phyloP scores from a whole-genome alignment of 1,139 yeast species.

The Taphrina wiesneri region DNA sequence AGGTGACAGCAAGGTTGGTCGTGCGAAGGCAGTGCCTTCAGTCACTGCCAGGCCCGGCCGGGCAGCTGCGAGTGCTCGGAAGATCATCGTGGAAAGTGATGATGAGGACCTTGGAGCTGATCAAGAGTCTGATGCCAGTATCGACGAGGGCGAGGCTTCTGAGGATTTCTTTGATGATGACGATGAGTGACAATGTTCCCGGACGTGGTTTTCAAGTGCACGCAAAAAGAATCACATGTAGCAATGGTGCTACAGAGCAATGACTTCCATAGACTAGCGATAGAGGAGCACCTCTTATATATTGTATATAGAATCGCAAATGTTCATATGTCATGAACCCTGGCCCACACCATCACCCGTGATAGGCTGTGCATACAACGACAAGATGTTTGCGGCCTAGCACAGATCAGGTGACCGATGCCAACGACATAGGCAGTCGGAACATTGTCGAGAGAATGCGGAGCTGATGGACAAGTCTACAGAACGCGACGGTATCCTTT shows the following conservation, averaged over 20 bases:
- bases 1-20: neutral
- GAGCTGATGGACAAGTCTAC: too few species aligned
- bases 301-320: neutral
- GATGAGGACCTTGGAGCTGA: conserved; percentile 6
- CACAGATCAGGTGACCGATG: too few species aligned
- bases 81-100: neutral
- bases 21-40: neutral
- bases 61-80: conserved; percentile 21
- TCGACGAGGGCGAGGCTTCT: conserved; percentile 11
- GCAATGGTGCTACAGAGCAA: neutral
- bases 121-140: conserved; percentile 8
- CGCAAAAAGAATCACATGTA: neutral
- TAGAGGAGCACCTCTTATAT: neutral
- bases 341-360: too few species aligned
- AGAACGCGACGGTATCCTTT: too few species aligned
- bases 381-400: too few species aligned
- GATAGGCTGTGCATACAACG: too few species aligned
- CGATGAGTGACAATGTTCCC: neutral
- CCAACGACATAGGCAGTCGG: too few species aligned
- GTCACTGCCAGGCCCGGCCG: conserved; percentile 19
- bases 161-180: conserved; percentile 5
- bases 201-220: neutral
- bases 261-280: neutral
- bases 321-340: too few species aligned
- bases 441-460: too few species aligned